phyloP scores from a whole-genome alignment of 345 rosid genomes.

The Psidium friedrichsthalianum region DNA sequence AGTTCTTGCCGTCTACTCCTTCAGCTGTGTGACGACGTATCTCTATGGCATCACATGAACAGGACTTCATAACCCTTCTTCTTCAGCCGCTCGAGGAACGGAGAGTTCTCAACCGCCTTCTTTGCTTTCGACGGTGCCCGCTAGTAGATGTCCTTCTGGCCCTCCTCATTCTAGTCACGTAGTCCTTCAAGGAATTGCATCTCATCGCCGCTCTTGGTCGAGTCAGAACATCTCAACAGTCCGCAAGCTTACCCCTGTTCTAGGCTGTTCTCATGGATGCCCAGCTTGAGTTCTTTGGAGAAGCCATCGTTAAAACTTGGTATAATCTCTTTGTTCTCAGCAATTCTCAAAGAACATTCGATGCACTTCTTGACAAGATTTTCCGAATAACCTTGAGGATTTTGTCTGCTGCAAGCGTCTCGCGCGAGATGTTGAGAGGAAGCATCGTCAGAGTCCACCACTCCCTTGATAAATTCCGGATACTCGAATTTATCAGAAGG shows the following conservation, averaged over 20 bases:
- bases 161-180: slow-evolving; percentile 56
- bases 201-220: slow-evolving; percentile 32
- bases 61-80: slow-evolving; percentile 36
- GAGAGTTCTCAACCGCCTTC: slow-evolving; percentile 52
- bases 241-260: slow-evolving; percentile 23
- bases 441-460: slow-evolving; percentile 34
- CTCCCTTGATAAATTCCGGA: slow-evolving; percentile 18
- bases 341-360: slow-evolving; percentile 35
- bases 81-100: slow-evolving; percentile 44
- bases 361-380: slow-evolving; percentile 27
- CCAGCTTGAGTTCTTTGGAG: slow-evolving; percentile 24
- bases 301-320: slow-evolving; percentile 25
- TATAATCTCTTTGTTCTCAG: slow-evolving; percentile 26
- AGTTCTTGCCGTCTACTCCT: slow-evolving; percentile 49
- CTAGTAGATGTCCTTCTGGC: slow-evolving; percentile 50
- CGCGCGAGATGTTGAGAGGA: slow-evolving; percentile 25
- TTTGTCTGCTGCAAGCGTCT: slow-evolving; percentile 28
- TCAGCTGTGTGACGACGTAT: slow-evolving; percentile 32
- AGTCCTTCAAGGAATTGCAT: slow-evolving; percentile 41
- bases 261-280: slow-evolving; percentile 28
- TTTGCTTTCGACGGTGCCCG: slow-evolving; percentile 44
- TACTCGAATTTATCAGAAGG: too few species aligned
- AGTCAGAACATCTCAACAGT: slow-evolving; percentile 25
- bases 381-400: slow-evolving; percentile 30
- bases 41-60: slow-evolving; percentile 24